Evolutionary conservation across 2,329 filamentous ascomycete genomes (phyloP), one percentile per base, ranked within the genome.

Genomic region (Lachnellula hyalina): DNA sequence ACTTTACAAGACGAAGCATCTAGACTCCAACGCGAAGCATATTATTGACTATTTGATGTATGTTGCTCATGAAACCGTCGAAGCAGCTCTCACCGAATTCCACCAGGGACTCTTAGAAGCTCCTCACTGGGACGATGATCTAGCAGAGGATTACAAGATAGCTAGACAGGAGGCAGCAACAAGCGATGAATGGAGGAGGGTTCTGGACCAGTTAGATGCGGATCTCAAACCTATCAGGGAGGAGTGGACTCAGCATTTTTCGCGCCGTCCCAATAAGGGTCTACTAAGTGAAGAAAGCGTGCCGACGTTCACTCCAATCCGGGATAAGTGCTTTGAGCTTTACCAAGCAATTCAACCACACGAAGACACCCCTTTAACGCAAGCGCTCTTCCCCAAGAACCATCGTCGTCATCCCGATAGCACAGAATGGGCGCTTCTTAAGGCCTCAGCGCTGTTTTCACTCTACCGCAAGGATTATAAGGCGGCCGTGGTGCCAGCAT

Each of bases 41-140:
- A 80, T 89, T 3, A 74, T 87, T 5, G 86, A 90, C 63, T 75
- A 77, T 38, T 71, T 90, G 7, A 84, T 80, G 58, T 86, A 83
- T 17, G 72, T 84, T 2, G 77, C 82, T 0, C 67, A 75, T 12
- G 68, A 53, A 2, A 71, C 71, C 21, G 68, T 74, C n/a, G 56
- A 65, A 0, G 62, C 66, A 15, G 70, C 70, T 0, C 56, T 70
- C 8, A 47, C 52, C 0, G 50, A 56, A 1, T 64, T 76, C 11
- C 52, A 66, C 3, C 47, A 65, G 0, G 45, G 38, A 5, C 54
- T 68, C 3, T 41, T 25, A 14, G 38, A 55, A 2, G 50, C 51
- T 14, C 47, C 50, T 8, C 40, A 21, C 3, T 67, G 60, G 25
- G 64, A 68, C 14, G 57, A 61, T 5, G 61, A 69, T 23, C 49